phyloP scores from a whole-genome alignment of 139 green algal species.

The Picochlorum sp. region DNA sequence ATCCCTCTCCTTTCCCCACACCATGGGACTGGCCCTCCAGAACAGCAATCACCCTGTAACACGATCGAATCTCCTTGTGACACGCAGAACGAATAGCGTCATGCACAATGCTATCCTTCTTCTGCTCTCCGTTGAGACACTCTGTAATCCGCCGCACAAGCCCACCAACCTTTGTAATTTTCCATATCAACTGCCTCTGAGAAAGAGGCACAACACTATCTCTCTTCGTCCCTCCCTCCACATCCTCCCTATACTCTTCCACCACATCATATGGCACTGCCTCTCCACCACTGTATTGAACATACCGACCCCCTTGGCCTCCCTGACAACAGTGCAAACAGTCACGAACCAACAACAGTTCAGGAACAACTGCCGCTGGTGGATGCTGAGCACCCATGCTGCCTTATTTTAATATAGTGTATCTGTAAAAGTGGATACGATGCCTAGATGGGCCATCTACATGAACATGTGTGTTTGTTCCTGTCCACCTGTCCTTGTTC shows the following conservation, averaged over 20 bases:
- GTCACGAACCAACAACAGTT: constrained; percentile 73
- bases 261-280: not conserved
- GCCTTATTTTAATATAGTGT: too few relatives aligned
- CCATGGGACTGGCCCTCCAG: constrained; percentile 60
- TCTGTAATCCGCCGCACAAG: constrained; percentile 34
- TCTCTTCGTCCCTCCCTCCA: not conserved
- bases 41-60: constrained; percentile 80
- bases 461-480: too few relatives aligned
- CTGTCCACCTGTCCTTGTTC: too few relatives aligned
- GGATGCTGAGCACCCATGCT: too few relatives aligned
- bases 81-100: constrained; percentile 22
- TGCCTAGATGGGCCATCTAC: too few relatives aligned
- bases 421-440: too few relatives aligned
- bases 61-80: constrained; percentile 60
- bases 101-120: constrained; percentile 15
- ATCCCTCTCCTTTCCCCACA: not conserved
- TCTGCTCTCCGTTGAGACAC: not conserved
- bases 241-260: not conserved
- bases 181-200: constrained; percentile 32
- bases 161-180: constrained; percentile 62
- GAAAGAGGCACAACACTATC: constrained; percentile 19
- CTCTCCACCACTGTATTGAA: constrained; percentile 21
- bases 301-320: constrained; percentile 43
- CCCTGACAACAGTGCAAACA: constrained; percentile 70
- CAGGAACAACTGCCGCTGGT: constrained; percentile 19